Percentiles rank a stretch among this genome's conserved stretches.
These are phyloP conservation scores for Boletellus ananiceps DNA, from an alignment of 768 basidiomycete genomes.

Conservation along the genomic window DNA sequence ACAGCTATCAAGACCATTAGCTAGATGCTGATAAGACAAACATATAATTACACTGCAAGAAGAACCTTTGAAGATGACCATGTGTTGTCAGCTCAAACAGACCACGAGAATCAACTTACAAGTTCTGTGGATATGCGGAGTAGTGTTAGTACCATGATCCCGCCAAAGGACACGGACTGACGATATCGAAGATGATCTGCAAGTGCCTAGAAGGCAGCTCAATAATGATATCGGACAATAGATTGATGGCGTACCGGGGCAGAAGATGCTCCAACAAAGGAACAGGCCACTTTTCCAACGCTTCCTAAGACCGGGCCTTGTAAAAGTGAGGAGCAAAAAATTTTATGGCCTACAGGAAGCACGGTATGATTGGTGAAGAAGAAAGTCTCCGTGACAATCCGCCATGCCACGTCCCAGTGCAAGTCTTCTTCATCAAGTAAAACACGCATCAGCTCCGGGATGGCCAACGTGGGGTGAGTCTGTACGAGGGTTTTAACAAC, in stretches of 20 bases:
- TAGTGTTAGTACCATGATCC: slow-evolving; percentile 14
- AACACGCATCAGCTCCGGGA: slow-evolving; percentile 92
- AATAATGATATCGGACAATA: background rate
- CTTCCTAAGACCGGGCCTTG: slow-evolving; percentile 46
- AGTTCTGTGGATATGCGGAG: slow-evolving; percentile 30
- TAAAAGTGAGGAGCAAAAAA: background rate
- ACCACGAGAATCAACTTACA: slow-evolving; percentile 18
- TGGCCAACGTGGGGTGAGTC: slow-evolving; percentile 94
- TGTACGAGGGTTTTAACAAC: slow-evolving; percentile 27
- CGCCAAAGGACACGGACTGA: slow-evolving; percentile 35
- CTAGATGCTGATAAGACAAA: background rate
- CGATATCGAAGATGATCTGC: slow-evolving; percentile 91
- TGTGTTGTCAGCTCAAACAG: background rate
- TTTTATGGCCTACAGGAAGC: slow-evolving; percentile 56
- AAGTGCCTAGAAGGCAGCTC: slow-evolving; percentile 50
- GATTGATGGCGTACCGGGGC: slow-evolving; percentile 49
- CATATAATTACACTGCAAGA: slow-evolving; percentile 57
- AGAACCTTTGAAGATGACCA: slow-evolving; percentile 30
- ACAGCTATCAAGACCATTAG: slow-evolving; percentile 48
- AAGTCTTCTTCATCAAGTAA: slow-evolving; percentile 89
- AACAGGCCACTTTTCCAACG: slow-evolving; percentile 90
- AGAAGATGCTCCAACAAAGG: slow-evolving; percentile 80
- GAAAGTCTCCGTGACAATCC: slow-evolving; percentile 84
- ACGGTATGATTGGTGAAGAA: slow-evolving; percentile 97
- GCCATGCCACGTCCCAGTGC: slow-evolving; percentile 81